Conservation (phyloP, 2,329 filamentous ascomycete genomes). For the Alternaria hordeiaustralica region DNA sequence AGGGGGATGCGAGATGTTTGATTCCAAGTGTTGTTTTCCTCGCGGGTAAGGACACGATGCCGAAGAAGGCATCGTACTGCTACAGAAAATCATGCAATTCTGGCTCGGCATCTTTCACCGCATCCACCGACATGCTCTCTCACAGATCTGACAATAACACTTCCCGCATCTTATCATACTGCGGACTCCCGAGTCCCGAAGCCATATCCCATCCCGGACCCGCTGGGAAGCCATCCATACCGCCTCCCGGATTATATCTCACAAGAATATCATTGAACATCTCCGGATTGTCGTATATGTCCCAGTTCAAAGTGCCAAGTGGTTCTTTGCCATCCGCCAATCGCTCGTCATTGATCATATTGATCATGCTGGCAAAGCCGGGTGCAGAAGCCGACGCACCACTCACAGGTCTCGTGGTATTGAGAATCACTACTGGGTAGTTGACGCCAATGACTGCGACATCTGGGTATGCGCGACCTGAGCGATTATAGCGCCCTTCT, state of each 20-base stretch:
- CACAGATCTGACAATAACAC: slow-evolving; percentile 12
- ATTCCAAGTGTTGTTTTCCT: no score
- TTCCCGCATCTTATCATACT: slow-evolving; percentile 24
- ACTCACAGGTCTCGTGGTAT: slow-evolving; percentile 43
- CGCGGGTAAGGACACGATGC: background rate
- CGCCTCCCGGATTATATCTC: slow-evolving; percentile 44
- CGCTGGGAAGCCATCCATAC: slow-evolving; percentile 35
- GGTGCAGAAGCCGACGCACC: slow-evolving; percentile 64
- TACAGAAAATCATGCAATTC: background rate
- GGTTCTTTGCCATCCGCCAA: slow-evolving; percentile 55
- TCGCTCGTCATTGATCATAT: slow-evolving; percentile 66
- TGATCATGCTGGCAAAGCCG: slow-evolving; percentile 62
- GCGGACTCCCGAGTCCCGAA: slow-evolving; percentile 28
- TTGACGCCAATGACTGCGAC: slow-evolving; percentile 63
- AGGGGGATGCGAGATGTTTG: background rate
- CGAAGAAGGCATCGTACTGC: background rate
- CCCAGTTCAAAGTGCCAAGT: slow-evolving; percentile 65
- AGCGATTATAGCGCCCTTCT: slow-evolving; percentile 17
- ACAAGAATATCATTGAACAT: slow-evolving; percentile 53
- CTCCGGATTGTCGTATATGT: slow-evolving; percentile 57
- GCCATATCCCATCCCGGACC: slow-evolving; percentile 37
- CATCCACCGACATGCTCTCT: background rate
- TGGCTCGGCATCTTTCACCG: background rate
- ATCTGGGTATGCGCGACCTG: slow-evolving; percentile 65
- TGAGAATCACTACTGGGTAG: slow-evolving; percentile 49